Percentiles rank a stretch among this genome's conserved stretches.
Evolutionary conservation across 306 rosid species (phyloP).

Genomic region (Aeschynomene evenia): DNA sequence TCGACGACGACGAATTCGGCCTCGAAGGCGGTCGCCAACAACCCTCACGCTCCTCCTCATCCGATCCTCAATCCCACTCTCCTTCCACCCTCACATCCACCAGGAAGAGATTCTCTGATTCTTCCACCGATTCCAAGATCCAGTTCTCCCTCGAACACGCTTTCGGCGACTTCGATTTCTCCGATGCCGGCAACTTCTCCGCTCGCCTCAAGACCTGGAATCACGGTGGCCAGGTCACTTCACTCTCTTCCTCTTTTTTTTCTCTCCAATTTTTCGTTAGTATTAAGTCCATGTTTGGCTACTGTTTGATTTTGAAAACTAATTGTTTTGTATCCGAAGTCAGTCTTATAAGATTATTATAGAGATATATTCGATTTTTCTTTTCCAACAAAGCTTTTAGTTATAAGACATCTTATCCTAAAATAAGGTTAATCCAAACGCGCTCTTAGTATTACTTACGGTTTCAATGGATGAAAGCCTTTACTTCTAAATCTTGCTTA

Average conservation of each 20-base stretch:
- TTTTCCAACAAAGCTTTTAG: too few species aligned
- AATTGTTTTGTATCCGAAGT: too few species aligned
- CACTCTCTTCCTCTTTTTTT: not conserved
- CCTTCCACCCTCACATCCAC: constrained; percentile 39
- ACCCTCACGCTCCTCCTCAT: constrained; percentile 13
- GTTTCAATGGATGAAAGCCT: not conserved
- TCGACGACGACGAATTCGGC: constrained; percentile 90
- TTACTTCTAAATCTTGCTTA: not conserved
- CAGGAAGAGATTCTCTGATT: constrained; percentile 71
- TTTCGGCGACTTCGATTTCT: constrained; percentile 81
- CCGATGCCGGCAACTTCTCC: constrained; percentile 76
- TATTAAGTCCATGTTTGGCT: too few species aligned
- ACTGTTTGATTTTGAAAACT: too few species aligned
- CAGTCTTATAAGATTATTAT: too few species aligned
- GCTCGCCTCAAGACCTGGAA: constrained; percentile 92
- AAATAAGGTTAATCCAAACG: not conserved
- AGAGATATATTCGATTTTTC: not conserved
- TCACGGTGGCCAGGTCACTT: constrained; percentile 83
- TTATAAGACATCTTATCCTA: not conserved
- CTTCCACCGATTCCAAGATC: constrained; percentile 85
- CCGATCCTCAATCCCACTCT: constrained; percentile 34
- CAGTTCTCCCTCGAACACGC: constrained; percentile 86
- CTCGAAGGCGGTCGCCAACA: constrained; percentile 61
- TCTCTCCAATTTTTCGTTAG: too few species aligned
- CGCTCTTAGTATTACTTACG: not conserved